Percentiles rank a stretch among this genome's conserved stretches.
Evolutionary conservation across 2,329 filamentous ascomycete genomes (phyloP).

Genomic region (Colletotrichum higginsianum): DNA sequence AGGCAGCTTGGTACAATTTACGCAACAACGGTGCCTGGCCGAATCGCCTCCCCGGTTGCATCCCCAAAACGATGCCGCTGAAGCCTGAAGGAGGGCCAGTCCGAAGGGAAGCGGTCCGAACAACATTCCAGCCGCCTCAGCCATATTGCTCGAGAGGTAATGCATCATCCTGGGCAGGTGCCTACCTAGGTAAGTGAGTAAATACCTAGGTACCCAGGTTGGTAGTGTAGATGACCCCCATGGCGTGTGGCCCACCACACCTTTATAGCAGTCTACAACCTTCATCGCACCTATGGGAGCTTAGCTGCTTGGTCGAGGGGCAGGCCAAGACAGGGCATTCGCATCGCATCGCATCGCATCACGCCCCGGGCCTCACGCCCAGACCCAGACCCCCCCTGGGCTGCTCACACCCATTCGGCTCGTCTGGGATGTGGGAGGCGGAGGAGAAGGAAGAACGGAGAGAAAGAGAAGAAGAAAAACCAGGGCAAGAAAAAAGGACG

Average conservation of each 20-base stretch:
- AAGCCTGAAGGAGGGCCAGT: background rate
- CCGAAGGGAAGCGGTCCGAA: conserved; percentile 7
- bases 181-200: too few relatives aligned
- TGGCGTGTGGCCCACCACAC: conserved; percentile 39
- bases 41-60: conserved; percentile 24
- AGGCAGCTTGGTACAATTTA: conserved; percentile 11
- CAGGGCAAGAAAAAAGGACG: conserved; percentile 1
- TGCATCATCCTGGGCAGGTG: background rate
- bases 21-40: conserved; percentile 7
- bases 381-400: background rate
- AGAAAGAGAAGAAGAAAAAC: conserved; percentile 1
- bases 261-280: conserved; percentile 13
- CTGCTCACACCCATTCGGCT: conserved; percentile 17
- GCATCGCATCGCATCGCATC: conserved; percentile 35
- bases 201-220: too few relatives aligned
- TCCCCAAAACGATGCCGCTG: conserved; percentile 12
- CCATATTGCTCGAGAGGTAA: conserved; percentile 23
- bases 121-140: conserved; percentile 28
- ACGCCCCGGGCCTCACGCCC: conserved; percentile 27
- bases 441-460: background rate
- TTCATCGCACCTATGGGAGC: conserved; percentile 24
- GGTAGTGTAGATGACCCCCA: background rate
- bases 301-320: conserved; percentile 20
- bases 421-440: conserved; percentile 17
- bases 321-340: conserved; percentile 15